Evolutionary conservation across 176 grass and related monocot species (phyloP), one percentile per base, ranked within the genome.

Genomic region (Poa pratensis): DNA sequence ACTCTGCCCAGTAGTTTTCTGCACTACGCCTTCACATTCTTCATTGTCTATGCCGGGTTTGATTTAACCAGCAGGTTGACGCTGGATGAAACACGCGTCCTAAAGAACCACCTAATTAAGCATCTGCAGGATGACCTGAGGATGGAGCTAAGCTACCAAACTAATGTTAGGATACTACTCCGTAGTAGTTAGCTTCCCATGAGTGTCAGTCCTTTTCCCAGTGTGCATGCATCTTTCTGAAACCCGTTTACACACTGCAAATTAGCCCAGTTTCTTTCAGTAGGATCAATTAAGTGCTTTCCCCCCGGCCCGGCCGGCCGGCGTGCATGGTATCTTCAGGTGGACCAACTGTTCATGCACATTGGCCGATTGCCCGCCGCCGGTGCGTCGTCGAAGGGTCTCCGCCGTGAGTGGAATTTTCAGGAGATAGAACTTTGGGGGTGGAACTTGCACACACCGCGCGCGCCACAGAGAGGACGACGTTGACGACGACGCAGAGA

Each of bases 301-400:
- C 58, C 42, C 84, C 67, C 45, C 45, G 11, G 45, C 7, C 7
- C 42, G 42, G 42, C 7, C 42, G 42, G 42, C 80, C 88, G 20
- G 84, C 40, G 66, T 57, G 45, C 24, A 75, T 53, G 85, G 80
- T 68, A 90, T 87, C 84, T 58, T 86, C 89, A 84, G 89, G 89
- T 84, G 89, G 89, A 75, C 75, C 75, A 40, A 87, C 89, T 87
- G 80, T 87, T 90, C 69, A 76, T 80, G 80, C 80, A 90, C 67
- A 53, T 74, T 60, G 74, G 52, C 76, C 84, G 79, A 48, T 77
- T 16, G 75, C 55, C 37, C 58, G 42, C 64, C 66, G 84, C 83
- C 79, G 88, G 57, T 54, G 82, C 74, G 74, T 81, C 84, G 66
- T 76, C 73, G 84, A 86, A 86, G n/a, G 79, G 79, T 74, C 87